phyloP scores from a whole-genome alignment of 257 asterid genomes.

The Buddleja alternifolia region DNA sequence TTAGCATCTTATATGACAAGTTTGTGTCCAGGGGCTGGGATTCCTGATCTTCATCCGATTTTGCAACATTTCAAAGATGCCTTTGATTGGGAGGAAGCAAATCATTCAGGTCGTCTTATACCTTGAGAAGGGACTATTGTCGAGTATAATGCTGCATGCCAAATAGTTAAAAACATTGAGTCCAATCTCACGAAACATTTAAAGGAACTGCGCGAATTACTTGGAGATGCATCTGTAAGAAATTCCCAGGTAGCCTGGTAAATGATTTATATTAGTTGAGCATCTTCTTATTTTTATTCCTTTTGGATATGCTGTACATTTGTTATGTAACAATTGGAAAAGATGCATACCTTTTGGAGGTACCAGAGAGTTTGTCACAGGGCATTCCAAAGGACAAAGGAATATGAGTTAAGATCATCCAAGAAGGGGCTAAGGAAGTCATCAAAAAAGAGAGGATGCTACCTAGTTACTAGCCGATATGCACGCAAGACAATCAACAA shows the following conservation, averaged over 20 bases:
- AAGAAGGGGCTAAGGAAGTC: too few relatives aligned
- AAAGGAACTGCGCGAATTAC: constrained; percentile 74
- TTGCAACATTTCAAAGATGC: constrained; percentile 82
- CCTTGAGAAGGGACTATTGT: constrained; percentile 90
- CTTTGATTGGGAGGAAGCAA: constrained; percentile 97
- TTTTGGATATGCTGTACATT: constrained; percentile 49
- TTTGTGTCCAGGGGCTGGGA: constrained; percentile 59
- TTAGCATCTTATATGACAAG: constrained; percentile 37
- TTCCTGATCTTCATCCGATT: constrained; percentile 63
- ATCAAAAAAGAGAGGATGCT: too few relatives aligned
- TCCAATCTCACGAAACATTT: constrained; percentile 67
- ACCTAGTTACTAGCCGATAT: too few relatives aligned
- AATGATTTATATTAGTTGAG: constrained; percentile 1
- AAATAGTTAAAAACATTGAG: constrained; percentile 64
- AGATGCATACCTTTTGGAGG: constrained; percentile 90
- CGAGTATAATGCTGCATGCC: constrained; percentile 88
- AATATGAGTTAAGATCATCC: constrained; percentile 84
- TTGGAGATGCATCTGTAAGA: constrained; percentile 88
- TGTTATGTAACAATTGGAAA: constrained; percentile 83
- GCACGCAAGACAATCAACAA: too few relatives aligned
- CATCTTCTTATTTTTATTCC: constrained; percentile 20
- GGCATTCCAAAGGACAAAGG: constrained; percentile 70
- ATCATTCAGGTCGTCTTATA: constrained; percentile 83
- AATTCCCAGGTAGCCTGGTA: constrained; percentile 22
- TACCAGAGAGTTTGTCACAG: constrained; percentile 79